Percentiles rank a stretch among this genome's conserved stretches.
Evolutionary conservation across 441 rosid genomes (phyloP).

Genomic region (Euphorbia corollata): DNA sequence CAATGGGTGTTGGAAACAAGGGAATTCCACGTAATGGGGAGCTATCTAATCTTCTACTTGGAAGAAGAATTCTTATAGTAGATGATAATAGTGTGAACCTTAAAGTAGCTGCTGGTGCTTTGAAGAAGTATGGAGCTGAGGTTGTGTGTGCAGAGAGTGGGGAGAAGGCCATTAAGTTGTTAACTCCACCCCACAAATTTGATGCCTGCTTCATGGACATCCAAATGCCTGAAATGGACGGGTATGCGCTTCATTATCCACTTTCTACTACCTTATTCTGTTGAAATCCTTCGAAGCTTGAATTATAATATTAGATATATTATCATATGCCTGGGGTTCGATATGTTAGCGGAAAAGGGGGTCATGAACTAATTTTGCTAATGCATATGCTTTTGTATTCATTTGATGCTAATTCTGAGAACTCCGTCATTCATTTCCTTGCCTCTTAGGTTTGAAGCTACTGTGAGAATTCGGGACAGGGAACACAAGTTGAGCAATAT

Average conservation of each 20-base stretch:
- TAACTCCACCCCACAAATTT: conserved; percentile 65
- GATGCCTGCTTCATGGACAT: conserved; percentile 98
- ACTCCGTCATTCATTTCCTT: neutral
- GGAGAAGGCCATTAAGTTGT: conserved; percentile 45
- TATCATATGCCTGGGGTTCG: neutral
- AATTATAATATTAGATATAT: too few relatives aligned
- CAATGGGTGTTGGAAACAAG: conserved; percentile 59
- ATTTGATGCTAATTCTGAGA: neutral
- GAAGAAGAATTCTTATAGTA: conserved; percentile 64
- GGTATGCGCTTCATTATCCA: conserved; percentile 42
- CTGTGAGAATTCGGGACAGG: conserved; percentile 52
- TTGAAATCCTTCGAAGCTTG: neutral
- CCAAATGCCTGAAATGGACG: conserved; percentile 98
- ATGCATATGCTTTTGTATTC: too few relatives aligned
- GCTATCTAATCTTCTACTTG: conserved; percentile 54
- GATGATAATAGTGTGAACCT: conserved; percentile 82
- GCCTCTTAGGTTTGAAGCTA: conserved; percentile 64
- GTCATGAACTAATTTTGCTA: too few relatives aligned
- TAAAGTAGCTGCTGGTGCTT: conserved; percentile 79
- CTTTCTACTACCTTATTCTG: too few relatives aligned
- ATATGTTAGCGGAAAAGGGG: neutral
- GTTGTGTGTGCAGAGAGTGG: conserved; percentile 70
- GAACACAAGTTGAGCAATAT: conserved; percentile 35
- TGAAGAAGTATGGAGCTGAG: conserved; percentile 83
- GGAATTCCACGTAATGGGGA: conserved; percentile 53